Base-by-base conservation (phyloP, 2,329 filamentous ascomycete species). In the Penicillium janthinellum region DNA sequence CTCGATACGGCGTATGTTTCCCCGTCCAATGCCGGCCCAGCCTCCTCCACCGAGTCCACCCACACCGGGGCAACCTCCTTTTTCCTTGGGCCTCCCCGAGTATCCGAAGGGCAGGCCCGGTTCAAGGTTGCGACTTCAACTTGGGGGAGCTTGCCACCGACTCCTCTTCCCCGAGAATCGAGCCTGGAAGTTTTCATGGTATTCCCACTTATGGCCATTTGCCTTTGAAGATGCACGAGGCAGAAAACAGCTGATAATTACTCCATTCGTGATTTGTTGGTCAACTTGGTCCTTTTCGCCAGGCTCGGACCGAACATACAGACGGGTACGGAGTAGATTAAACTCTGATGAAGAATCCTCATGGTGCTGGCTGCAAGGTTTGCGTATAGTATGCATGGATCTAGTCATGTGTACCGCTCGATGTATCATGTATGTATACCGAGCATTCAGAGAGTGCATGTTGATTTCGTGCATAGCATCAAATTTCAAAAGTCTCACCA, bases 31-130 rank as follows among this genome's bases (percentile, higher is more conserved):
- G 61, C 62, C 59, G 60, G 54, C 37, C 52, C 52, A 53, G 58
- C 52, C 60, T 63, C 62, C 65, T 56, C 31, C 31, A 17, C 17
- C 17, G 17, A 17, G 17, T 17, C 17, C 17, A 31, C 31, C 62
- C 47, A 63, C 63, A 64, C 67, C 68, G 69, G 67, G 69, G 69
- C 41, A 67, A 61, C 64, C 62, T 61, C 62, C 65, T 64, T 68
- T 67, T 67, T 65, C 54, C 58, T 58, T 66, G 64, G 62, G 31
- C 62, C 4, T 4, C 25, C 25, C 72, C 71, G 70, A 70, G 62
- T 65, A 68, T 70, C 66, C 70, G 70, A 73, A 65, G 62, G 56
- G 20, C 63, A 65, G 67, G 63, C 50, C 47, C 51, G 25, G 35
- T n/a, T 44, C 25, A 28, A 28, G 25, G 22, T 22, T 22, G n/a